Evolutionary conservation across 257 asterid species (phyloP), one percentile per base, ranked within the genome.

Genomic region (Anisodus acutangulus): DNA sequence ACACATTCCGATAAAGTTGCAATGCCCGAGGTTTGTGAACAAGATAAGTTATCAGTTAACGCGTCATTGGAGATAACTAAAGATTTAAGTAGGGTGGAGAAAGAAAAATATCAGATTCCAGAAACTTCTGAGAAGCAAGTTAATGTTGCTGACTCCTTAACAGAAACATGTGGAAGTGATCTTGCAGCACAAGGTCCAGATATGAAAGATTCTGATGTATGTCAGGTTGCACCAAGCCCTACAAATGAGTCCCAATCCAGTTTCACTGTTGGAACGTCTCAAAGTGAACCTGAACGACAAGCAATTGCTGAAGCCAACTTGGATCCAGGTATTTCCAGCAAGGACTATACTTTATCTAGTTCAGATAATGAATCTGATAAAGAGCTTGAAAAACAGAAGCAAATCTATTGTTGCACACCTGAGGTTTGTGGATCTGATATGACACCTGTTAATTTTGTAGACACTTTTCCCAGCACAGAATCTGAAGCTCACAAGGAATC

Each of bases 401-500:
- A 74, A 74, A 74, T 22, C 6, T 49, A 0, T 22, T 49, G 45
- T 4, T 6, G 9, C 41, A 19, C 43, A 22, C 72, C 79, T 83
- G 85, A 54, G 63, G 60, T 63, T 78, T 78, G 83, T 84, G 82
- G 63, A 84, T 45, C 63, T 84, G 86, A 84, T 41, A 84, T 37
- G 78, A n/a, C 39, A 6, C 54, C 66, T 84, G 69, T 55, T 67
- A 39, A 74, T 72, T 78, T 43, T 41, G 80, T 67, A 72, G 83
- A 35, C 31, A 78, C 41, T 67, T 45, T 26, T 19, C 51, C 58
- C n/a, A 74, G 62, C 81, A 74, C 81, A 31, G 81, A 49, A 51
- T 74, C 81, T 74, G 43, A 22, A 49, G 81, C 81, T 57, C 45
- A 15, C 62, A 53, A 74, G 45, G 81, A 74, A 49, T 74, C 45